These are phyloP conservation scores for Globisporangium canariense DNA, from an alignment of 352 stramenopile species.

Conservation along the genomic window DNA sequence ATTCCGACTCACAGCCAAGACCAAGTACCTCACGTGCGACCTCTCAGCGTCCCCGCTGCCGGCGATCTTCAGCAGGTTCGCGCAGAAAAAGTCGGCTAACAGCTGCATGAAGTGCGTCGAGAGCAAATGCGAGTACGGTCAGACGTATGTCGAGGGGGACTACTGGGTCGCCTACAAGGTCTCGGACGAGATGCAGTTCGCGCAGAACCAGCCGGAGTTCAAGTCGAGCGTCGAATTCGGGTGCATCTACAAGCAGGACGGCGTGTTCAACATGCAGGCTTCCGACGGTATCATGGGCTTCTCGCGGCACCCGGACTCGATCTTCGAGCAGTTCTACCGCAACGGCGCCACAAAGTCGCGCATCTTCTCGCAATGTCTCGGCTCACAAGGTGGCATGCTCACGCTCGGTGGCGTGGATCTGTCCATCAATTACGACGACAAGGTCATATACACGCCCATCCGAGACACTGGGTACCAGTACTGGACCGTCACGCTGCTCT, in stretches of 20 bases:
- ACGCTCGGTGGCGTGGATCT: conserved; percentile 89
- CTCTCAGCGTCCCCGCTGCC: conserved; percentile 18
- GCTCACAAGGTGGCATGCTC: conserved; percentile 84
- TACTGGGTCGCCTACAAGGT: conserved; percentile 91
- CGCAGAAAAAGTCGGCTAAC: conserved; percentile 27
- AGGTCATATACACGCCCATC: conserved; percentile 87
- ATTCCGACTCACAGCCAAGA: conserved; percentile 48
- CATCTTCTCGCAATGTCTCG: conserved; percentile 94
- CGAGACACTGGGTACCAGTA: conserved; percentile 73
- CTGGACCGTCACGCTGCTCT: conserved; percentile 68
- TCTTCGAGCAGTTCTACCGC: conserved; percentile 90
- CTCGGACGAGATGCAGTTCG: conserved; percentile 64
- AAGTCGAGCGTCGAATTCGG: conserved; percentile 85
- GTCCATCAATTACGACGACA: conserved; percentile 49
- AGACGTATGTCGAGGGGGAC: conserved; percentile 93
- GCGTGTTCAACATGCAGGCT: conserved; percentile 89
- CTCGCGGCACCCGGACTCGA: conserved; percentile 83
- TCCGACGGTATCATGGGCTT: conserved; percentile 98
- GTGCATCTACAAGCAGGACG: conserved; percentile 91
- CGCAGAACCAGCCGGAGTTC: conserved; percentile 18
- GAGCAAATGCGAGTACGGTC: conserved; percentile 86
- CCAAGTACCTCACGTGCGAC: conserved; percentile 49
- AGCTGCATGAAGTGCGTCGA: conserved; percentile 31
- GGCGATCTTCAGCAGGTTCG: background rate
- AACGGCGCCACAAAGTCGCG: conserved; percentile 75